Evolutionary conservation across 768 basidiomycete species (phyloP).

Genomic region (Serendipita sp.): DNA sequence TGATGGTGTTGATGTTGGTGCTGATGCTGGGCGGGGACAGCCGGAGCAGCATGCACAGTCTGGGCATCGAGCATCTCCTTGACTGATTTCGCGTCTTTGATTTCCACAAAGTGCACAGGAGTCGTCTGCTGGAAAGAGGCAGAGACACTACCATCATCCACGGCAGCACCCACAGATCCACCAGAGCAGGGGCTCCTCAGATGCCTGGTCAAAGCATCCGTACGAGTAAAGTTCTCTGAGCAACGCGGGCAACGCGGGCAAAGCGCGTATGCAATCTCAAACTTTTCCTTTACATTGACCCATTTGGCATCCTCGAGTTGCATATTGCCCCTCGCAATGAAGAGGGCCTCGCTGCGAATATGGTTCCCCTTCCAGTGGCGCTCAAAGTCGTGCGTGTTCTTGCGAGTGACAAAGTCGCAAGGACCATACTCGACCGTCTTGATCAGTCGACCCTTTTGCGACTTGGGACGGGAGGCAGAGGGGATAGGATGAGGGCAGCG

Average conservation of each 20-base stretch:
- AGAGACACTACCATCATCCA: neutral
- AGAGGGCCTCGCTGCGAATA: conserved; percentile 2
- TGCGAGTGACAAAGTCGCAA: conserved; percentile 5
- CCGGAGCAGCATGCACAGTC: neutral
- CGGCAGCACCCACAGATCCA: neutral
- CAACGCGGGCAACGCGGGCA: neutral
- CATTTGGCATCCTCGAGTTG: conserved; percentile 5
- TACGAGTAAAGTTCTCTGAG: conserved; percentile 5
- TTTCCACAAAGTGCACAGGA: neutral
- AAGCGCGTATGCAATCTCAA: conserved; percentile 5
- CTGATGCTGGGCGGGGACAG: neutral
- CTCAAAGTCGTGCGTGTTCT: conserved; percentile 6
- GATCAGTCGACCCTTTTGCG: neutral
- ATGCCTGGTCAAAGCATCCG: neutral
- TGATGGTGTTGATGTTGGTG: too few species aligned
- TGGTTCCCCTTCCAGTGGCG: conserved; percentile 4
- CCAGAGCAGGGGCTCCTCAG: neutral
- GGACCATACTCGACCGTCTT: conserved; percentile 6
- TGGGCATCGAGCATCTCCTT: conserved; percentile 3
- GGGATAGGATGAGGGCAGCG: conserved; percentile 4
- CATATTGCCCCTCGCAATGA: conserved; percentile 4
- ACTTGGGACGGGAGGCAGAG: conserved; percentile 1
- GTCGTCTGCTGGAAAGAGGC: neutral
- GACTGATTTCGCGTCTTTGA: conserved; percentile 1
- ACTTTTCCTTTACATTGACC: conserved; percentile 5